These are phyloP conservation scores for Lasiodiplodia citricola DNA, from an alignment of 2,329 filamentous ascomycete species.

Conservation along the genomic window DNA sequence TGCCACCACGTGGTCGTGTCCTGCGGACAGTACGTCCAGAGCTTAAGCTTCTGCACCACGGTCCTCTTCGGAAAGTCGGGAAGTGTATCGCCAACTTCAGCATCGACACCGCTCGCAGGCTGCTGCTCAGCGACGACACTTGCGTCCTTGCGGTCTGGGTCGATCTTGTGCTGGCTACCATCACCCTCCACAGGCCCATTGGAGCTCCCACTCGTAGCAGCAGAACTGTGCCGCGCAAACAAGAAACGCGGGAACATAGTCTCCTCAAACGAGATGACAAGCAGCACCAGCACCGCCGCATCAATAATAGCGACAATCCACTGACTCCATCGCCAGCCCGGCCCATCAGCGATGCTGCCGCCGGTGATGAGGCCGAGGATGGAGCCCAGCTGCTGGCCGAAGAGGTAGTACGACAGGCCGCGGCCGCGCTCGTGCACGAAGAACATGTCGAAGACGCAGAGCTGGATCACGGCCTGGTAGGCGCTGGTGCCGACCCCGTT, in stretches of 20 bases:
- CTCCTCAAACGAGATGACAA: constrained; percentile 41
- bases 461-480: constrained; percentile 47
- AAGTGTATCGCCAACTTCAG: constrained; percentile 18
- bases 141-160: constrained; percentile 13
- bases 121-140: neutral
- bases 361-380: constrained; percentile 47
- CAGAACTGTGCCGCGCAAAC: constrained; percentile 29
- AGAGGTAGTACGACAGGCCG: constrained; percentile 46
- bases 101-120: neutral
- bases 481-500: constrained; percentile 45
- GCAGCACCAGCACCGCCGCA: constrained; percentile 29
- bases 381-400: constrained; percentile 47
- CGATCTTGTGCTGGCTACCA: neutral
- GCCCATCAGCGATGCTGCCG: constrained; percentile 42
- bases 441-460: constrained; percentile 49
- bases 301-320: constrained; percentile 42
- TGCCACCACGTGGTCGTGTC: constrained; percentile 46
- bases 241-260: constrained; percentile 44
- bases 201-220: no score
- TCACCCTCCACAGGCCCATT: neutral
- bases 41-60: constrained; percentile 32
- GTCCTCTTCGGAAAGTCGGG: constrained; percentile 31
- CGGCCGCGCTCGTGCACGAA: constrained; percentile 46
- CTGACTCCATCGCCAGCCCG: constrained; percentile 44
- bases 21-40: constrained; percentile 37